Evolutionary conservation across 441 rosid species (phyloP).

Genomic region (Corymbia citriodora): DNA sequence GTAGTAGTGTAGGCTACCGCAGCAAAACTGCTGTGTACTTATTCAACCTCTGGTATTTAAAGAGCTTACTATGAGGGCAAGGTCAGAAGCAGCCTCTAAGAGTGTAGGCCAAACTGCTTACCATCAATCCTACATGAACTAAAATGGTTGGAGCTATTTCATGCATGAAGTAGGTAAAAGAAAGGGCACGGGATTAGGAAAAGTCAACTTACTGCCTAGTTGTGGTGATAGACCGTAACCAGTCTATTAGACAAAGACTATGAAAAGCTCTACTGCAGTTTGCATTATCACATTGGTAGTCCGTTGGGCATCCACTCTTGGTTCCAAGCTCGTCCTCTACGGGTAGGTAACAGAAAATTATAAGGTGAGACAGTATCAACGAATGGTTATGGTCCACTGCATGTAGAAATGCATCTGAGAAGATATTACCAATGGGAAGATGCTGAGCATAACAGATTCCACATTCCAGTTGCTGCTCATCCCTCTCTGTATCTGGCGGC

Average conservation of each 20-base stretch:
- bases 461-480: slow-evolving; percentile 48
- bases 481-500: slow-evolving; percentile 22
- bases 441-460: slow-evolving; percentile 72
- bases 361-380: not conserved
- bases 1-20: not conserved
- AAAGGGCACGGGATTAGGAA: not conserved
- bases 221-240: slow-evolving; percentile 81
- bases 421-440: slow-evolving; percentile 50
- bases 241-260: slow-evolving; percentile 57
- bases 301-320: slow-evolving; percentile 47
- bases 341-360: not conserved
- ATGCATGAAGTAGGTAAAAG: not conserved
- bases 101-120: not conserved
- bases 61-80: not conserved
- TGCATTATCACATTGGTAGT: slow-evolving; percentile 58
- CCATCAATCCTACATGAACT: not conserved
- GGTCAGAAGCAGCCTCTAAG: not conserved
- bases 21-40: not conserved
- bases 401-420: not conserved
- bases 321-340: slow-evolving; percentile 60
- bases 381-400: not conserved
- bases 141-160: not conserved
- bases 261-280: slow-evolving; percentile 68
- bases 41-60: not conserved
- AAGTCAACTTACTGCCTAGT: slow-evolving; percentile 69